These are phyloP conservation scores for Saccharomyces pastorianus DNA, from an alignment of 1,139 yeast species.

Conservation along the genomic window DNA sequence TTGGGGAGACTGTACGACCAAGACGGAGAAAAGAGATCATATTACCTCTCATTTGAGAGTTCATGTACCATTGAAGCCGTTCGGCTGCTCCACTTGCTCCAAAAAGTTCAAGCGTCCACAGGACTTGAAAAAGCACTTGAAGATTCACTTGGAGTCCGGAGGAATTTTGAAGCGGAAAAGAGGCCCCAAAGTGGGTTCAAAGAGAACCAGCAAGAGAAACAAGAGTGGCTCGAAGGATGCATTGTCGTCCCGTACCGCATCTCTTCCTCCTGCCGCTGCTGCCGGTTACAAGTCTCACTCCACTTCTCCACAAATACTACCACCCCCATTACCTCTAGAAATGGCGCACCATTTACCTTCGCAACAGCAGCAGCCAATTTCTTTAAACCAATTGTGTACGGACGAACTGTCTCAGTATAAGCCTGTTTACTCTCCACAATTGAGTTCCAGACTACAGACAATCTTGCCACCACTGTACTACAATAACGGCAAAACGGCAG, in stretches of 20 bases:
- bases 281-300: background rate
- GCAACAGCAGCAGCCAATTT: constrained; percentile 14
- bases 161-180: constrained; percentile 20
- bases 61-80: constrained; percentile 90
- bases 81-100: constrained; percentile 65
- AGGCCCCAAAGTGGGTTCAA: constrained; percentile 27
- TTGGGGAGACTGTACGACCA: constrained; percentile 75
- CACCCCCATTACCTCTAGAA: background rate
- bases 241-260: background rate
- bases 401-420: constrained; percentile 19
- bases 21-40: constrained; percentile 88
- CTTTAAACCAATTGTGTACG: constrained; percentile 18
- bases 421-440: constrained; percentile 20
- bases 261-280: background rate
- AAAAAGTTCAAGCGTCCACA: constrained; percentile 92
- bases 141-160: constrained; percentile 48
- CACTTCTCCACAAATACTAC: background rate
- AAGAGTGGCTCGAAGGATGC: background rate
- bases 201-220: constrained; percentile 12
- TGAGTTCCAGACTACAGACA: constrained; percentile 17
- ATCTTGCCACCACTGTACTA: constrained; percentile 14
- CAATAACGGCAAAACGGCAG: constrained; percentile 8
- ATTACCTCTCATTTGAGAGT: constrained; percentile 91
- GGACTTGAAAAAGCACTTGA: constrained; percentile 86
- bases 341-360: background rate